Base-by-base conservation (phyloP, 306 rosid species). In the Corylus americana region DNA sequence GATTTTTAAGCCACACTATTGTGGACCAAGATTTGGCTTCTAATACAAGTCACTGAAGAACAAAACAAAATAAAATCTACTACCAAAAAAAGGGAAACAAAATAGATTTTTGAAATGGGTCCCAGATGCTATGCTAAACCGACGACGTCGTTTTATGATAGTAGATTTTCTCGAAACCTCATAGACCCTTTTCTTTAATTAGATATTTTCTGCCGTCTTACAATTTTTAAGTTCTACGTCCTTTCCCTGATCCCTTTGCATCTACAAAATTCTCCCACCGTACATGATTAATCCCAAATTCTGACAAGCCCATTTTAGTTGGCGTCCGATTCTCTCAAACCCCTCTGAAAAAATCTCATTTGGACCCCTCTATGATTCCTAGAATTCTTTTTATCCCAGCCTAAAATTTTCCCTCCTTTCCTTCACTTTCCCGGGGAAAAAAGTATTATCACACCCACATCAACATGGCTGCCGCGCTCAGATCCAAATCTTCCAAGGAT, bases 401-500 rank as follows among this genome's bases (percentile, higher is more conserved):
- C 70, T 18, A 22, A 68, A 42, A 1, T 45, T 50, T 18, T 11
- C 82, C 57, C 57, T 5, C 12, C 51, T 61, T 53, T 78, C 81
- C 54, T 16, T 51, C 31, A 10, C 37, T 73, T 68, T 20, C 61
- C 86, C 18, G 20, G 64, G 51, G 17, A 13, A 39, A 37, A 37
- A 4, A 42, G 66, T 18, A 17, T 13, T 61, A 47, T 49, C 71
- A 20, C 8, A 9, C 62, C 13, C 37, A 22, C 22, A 22, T 22
- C 22, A 22, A 7, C 80, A 84, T 89, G 91, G 95, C 95, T 48
- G 91, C 96, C 1, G 92, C 89, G 16, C 87, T 96, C 84, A 85
- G 99, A 87, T 88, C 93, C 18, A 96, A 91, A 67, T 79, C 89
- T 78, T 77, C 82, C 81, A 89, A 78, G 71, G 92, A 89, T 55